A percentile compares a stretch with the other conserved stretches of the same genome.
phyloP scores from a whole-genome alignment of 73 alveolate species.

The Breviolum minutum region DNA sequence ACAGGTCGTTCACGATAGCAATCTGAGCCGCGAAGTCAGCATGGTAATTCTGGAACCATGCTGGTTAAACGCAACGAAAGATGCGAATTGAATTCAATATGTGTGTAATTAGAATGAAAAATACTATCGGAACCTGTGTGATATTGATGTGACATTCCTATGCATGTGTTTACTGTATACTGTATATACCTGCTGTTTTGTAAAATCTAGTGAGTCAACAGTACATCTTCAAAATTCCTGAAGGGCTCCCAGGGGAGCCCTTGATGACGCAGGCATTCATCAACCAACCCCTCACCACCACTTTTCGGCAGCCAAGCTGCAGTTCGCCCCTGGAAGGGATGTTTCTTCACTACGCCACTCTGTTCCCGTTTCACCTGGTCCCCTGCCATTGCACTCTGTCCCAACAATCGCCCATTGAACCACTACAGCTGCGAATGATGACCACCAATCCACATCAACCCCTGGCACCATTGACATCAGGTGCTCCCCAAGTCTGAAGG shows the following conservation, averaged over 20 bases:
- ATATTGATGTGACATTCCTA: not conserved
- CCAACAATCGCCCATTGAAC: not conserved
- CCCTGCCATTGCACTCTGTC: conserved; percentile 5
- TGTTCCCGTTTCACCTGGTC: conserved; percentile 34
- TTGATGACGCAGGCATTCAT: not conserved
- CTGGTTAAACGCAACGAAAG: no score
- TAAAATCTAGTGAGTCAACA: not conserved
- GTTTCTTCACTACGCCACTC: conserved; percentile 61
- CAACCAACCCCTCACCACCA: not conserved
- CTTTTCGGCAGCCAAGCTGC: not conserved
- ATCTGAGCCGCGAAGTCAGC: not conserved
- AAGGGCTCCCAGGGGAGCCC: not conserved
- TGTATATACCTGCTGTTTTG: not conserved
- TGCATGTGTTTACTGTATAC: not conserved
- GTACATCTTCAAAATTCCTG: not conserved
- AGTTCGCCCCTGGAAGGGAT: conserved; percentile 89
- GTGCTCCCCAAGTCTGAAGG: not conserved
- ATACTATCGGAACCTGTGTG: not conserved
- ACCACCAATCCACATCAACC: not conserved
- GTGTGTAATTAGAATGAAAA: not conserved
- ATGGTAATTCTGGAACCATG: not conserved
- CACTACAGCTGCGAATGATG: conserved; percentile 53
- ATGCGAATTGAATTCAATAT: not conserved
- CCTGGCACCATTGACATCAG: no score
- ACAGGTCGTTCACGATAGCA: conserved; percentile 81